Percentiles rank a stretch among this genome's conserved stretches.
phyloP scores from a whole-genome alignment of 2,329 filamentous ascomycete genomes.

The Microsporum canis region DNA sequence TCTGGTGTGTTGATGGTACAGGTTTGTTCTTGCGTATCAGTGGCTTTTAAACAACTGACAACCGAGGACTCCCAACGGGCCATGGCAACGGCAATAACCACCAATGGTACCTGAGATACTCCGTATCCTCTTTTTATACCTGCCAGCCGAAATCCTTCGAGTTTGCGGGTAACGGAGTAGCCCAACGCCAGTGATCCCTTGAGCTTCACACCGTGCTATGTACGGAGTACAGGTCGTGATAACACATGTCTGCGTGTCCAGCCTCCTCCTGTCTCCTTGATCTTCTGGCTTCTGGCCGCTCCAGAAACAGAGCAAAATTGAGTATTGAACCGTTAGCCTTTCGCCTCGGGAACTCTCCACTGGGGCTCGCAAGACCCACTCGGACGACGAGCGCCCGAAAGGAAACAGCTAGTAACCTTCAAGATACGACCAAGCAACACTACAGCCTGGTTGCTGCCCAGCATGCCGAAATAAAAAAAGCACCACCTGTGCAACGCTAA shows the following conservation, averaged over 20 bases:
- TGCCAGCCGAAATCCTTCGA: not conserved
- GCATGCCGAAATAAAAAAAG: conserved; percentile 1
- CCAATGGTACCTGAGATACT: not conserved
- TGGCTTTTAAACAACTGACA: not conserved
- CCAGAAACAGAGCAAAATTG: not conserved
- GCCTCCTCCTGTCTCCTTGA: not conserved
- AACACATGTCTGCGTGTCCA: not conserved
- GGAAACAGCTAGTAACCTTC: not conserved
- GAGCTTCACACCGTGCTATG: not conserved
- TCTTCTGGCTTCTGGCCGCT: not conserved
- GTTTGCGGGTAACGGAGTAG: not conserved
- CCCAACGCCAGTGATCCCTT: not conserved
- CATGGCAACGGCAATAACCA: not conserved
- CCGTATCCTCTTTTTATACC: not conserved
- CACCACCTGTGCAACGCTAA: not conserved
- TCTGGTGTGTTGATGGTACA: not conserved
- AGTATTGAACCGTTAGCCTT: not conserved
- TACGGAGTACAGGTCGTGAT: not conserved
- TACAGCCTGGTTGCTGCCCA: not conserved
- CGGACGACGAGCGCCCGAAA: not conserved
- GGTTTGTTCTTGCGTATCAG: not conserved
- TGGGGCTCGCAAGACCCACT: not conserved
- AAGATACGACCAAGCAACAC: conserved; percentile 1
- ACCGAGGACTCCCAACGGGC: not conserved
- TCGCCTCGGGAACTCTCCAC: conserved; percentile 3